A percentile compares a stretch with the other conserved stretches of the same genome.
Conservation (phyloP, 1,284 basidiomycete species). For the Sporisorium exsertum region DNA sequence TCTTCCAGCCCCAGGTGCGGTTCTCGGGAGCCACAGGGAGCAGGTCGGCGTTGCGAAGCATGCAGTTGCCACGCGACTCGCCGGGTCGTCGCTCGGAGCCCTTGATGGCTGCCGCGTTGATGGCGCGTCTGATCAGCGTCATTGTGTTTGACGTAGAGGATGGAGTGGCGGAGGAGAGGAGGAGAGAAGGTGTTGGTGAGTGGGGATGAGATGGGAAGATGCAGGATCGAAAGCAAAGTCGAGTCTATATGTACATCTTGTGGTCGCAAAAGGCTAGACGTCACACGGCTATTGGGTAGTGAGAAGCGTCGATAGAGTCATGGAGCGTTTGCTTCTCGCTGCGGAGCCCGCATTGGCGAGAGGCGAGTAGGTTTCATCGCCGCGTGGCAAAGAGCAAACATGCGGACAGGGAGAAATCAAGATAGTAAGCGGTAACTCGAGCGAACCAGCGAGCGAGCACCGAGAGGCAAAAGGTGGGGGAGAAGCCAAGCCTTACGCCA, state of each 20-base stretch:
- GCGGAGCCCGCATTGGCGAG: neutral
- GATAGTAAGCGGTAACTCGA: constrained; percentile 24
- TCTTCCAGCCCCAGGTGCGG: constrained; percentile 53
- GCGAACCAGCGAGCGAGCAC: constrained; percentile 7
- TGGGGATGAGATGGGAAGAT: neutral
- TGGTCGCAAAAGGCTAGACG: neutral
- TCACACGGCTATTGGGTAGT: neutral
- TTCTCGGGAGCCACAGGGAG: constrained; percentile 54
- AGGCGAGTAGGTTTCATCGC: neutral
- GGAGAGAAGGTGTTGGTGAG: neutral
- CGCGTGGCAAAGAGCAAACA: constrained; percentile 9
- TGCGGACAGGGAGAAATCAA: neutral
- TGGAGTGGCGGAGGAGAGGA: neutral
- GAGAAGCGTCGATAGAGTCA: neutral
- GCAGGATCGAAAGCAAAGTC: constrained; percentile 1
- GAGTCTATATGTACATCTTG: constrained; percentile 13
- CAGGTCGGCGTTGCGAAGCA: constrained; percentile 58
- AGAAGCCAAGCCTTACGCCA: neutral
- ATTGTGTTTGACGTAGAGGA: constrained; percentile 9
- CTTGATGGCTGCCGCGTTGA: constrained; percentile 38
- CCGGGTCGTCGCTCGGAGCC: constrained; percentile 43
- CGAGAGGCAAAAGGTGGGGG: neutral
- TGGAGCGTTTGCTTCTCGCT: neutral
- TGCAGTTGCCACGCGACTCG: constrained; percentile 33
- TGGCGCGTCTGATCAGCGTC: constrained; percentile 31